Evolutionary conservation across 208 protist genomes (phyloP).

Genomic region (Acanthamoeba culbertsoni): DNA sequence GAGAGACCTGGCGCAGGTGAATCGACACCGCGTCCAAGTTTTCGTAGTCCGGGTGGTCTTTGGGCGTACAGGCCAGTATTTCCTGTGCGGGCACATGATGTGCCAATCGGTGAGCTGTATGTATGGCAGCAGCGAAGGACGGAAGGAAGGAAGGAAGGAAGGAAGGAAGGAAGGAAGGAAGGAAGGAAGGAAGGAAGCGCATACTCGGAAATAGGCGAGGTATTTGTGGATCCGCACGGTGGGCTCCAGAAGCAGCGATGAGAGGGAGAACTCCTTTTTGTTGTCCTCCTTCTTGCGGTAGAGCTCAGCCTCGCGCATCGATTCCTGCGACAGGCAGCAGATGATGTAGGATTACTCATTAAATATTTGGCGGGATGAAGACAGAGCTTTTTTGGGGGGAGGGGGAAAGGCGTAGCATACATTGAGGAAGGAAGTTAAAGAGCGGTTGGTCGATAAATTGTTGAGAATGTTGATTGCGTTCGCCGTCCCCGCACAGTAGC

Average conservation of each 20-base stretch:
- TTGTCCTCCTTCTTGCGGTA: constrained; percentile 8
- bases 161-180: too few species aligned
- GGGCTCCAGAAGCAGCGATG: background rate
- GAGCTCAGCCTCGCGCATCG: background rate
- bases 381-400: background rate
- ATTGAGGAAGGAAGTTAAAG: background rate
- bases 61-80: constrained; percentile 12
- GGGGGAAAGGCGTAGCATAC: background rate
- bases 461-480: constrained; percentile 8
- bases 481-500: background rate
- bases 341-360: too few species aligned
- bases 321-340: background rate
- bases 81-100: background rate
- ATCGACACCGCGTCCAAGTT: background rate
- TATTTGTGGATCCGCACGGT: constrained; percentile 53
- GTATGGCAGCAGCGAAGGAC: too few species aligned
- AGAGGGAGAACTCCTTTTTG: background rate
- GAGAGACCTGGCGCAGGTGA: background rate
- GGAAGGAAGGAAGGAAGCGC: too few species aligned
- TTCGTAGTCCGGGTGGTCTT: constrained; percentile 27
- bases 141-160: too few species aligned
- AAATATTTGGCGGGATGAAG: too few species aligned
- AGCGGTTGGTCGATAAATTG: background rate
- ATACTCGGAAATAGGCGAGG: constrained; percentile 40
- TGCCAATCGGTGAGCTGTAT: too few species aligned